A percentile compares a stretch with the other conserved stretches of the same genome.
These are phyloP conservation scores for Gloeophyllum trabeum DNA, from an alignment of 768 basidiomycete genomes.

Conservation along the genomic window DNA sequence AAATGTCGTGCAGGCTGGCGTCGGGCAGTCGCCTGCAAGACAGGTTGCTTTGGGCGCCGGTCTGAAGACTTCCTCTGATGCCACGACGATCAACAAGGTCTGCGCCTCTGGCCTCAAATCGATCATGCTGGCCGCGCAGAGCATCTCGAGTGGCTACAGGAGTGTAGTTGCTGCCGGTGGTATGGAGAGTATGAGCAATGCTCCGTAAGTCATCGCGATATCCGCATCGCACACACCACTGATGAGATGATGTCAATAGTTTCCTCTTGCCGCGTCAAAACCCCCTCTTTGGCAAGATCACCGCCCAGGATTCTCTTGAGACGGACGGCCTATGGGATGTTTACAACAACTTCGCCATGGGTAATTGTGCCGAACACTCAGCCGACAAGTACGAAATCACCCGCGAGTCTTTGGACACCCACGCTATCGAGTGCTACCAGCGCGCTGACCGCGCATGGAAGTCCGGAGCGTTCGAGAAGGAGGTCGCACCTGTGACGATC, in stretches of 20 bases:
- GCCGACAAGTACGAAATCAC: constrained; percentile 76
- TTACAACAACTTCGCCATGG: constrained; percentile 98
- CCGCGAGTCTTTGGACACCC: constrained; percentile 81
- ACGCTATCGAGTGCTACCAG: constrained; percentile 91
- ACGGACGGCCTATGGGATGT: constrained; percentile 94
- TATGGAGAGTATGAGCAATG: constrained; percentile 99
- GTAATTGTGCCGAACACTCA: constrained; percentile 86
- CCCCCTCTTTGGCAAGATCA: constrained; percentile 83
- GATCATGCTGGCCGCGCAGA: constrained; percentile 88
- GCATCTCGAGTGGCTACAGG: constrained; percentile 78
- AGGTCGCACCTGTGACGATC: constrained; percentile 84
- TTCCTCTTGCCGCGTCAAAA: constrained; percentile 78
- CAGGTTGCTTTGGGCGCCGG: constrained; percentile 94
- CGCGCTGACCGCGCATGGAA: constrained; percentile 90
- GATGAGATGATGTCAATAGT: constrained; percentile 25
- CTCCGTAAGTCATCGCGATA: constrained; percentile 55
- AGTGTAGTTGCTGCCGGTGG: constrained; percentile 88
- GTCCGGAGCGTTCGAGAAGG: constrained; percentile 70
- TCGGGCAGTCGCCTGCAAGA: constrained; percentile 96
- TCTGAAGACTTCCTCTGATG: constrained; percentile 75
- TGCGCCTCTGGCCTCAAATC: constrained; percentile 97
- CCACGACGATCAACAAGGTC: constrained; percentile 99
- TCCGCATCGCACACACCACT: neutral
- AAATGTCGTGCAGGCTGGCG: constrained; percentile 95
- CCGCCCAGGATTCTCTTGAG: constrained; percentile 79